Conservation (phyloP, 768 basidiomycete species). For the Leucocoprinus sp. region DNA sequence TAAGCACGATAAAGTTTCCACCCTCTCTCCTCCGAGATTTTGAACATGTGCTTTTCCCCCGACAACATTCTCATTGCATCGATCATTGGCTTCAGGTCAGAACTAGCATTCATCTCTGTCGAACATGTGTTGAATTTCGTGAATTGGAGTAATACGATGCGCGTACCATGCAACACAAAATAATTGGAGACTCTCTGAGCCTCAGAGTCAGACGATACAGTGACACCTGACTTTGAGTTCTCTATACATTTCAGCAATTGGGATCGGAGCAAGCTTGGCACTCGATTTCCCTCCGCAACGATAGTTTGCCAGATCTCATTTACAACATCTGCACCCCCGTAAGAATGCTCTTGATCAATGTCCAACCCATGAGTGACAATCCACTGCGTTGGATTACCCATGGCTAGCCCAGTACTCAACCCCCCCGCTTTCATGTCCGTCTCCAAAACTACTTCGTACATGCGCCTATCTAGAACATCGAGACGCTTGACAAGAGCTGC, state of each 20-base stretch:
- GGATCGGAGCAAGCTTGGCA: conserved; percentile 31
- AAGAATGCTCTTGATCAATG: conserved; percentile 8
- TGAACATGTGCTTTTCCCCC: conserved; percentile 10
- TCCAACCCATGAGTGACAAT: conserved; percentile 13
- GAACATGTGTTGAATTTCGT: conserved; percentile 1
- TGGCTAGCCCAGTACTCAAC: conserved; percentile 13
- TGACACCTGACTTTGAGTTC: conserved; percentile 28
- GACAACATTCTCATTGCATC: background rate
- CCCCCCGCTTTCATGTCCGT: conserved; percentile 2
- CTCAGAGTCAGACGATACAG: conserved; percentile 18
- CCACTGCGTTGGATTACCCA: conserved; percentile 14
- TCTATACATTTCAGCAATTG: conserved; percentile 33
- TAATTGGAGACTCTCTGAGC: conserved; percentile 27
- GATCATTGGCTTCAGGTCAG: background rate
- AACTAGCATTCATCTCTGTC: conserved; percentile 3
- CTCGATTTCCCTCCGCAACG: background rate
- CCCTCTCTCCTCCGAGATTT: conserved; percentile 18
- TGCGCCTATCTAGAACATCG: conserved; percentile 36
- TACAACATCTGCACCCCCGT: background rate
- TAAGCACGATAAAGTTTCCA: conserved; percentile 44
- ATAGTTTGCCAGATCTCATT: background rate
- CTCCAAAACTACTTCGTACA: conserved; percentile 21
- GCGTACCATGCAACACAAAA: conserved; percentile 33
- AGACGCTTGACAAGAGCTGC: conserved; percentile 31
- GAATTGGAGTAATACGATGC: background rate